phyloP scores from a whole-genome alignment of 2,329 filamentous ascomycete species.

The Coccinonectria pachysandricola region DNA sequence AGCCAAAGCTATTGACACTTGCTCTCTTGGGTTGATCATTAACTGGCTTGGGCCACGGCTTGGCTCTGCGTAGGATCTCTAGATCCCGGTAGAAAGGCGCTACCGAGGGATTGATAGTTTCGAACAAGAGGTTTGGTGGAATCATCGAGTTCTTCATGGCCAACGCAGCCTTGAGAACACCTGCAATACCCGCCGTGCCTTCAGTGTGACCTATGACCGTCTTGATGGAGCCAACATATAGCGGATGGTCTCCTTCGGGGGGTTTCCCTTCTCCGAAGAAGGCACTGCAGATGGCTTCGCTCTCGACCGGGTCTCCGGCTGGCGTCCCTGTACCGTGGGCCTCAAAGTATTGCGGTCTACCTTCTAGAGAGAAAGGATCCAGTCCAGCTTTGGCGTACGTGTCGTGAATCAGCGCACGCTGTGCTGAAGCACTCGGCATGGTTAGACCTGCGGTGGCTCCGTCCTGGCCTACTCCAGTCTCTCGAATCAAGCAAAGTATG shows the following conservation, averaged over 20 bases:
- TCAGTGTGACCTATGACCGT: slow-evolving; percentile 19
- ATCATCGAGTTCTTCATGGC: slow-evolving; percentile 12
- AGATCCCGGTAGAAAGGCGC: slow-evolving; percentile 14
- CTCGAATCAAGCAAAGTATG: slow-evolving; percentile 18
- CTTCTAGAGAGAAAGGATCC: slow-evolving; percentile 16
- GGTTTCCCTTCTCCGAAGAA: slow-evolving; percentile 21
- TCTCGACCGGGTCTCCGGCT: slow-evolving; percentile 37
- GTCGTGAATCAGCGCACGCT: slow-evolving; percentile 27
- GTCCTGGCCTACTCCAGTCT: slow-evolving; percentile 27
- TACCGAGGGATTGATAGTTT: slow-evolving; percentile 18
- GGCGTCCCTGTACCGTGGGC: slow-evolving; percentile 32
- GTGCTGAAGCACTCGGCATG: slow-evolving; percentile 33
- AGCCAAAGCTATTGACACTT: slow-evolving; percentile 26
- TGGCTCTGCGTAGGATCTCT: slow-evolving; percentile 8
- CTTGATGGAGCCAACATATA: slow-evolving; percentile 20
- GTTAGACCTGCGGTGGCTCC: slow-evolving; percentile 33
- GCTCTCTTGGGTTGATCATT: slow-evolving; percentile 6
- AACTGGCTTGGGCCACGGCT: neutral
- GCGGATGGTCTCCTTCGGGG: slow-evolving; percentile 1
- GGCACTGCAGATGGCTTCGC: slow-evolving; percentile 27
- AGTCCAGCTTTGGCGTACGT: slow-evolving; percentile 29
- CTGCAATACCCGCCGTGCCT: slow-evolving; percentile 15
- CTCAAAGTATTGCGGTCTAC: slow-evolving; percentile 33
- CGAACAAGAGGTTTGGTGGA: slow-evolving; percentile 23
- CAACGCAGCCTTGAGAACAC: slow-evolving; percentile 10